These are phyloP conservation scores for Verbascum thapsus DNA, from an alignment of 257 asterid genomes.

Conservation along the genomic window DNA sequence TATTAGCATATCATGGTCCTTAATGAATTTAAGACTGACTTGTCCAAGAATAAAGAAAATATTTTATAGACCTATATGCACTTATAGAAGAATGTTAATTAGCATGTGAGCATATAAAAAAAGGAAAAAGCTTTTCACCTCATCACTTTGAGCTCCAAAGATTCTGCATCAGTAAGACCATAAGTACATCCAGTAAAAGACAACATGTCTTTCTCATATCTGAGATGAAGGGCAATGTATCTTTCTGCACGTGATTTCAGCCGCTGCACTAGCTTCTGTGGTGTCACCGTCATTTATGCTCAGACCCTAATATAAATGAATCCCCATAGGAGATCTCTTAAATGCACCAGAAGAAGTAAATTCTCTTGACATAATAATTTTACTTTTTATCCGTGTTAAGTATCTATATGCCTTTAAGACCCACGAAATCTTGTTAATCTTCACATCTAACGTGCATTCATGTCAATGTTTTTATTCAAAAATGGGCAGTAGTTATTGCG, in stretches of 20 bases:
- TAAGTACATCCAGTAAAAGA: constrained; percentile 94
- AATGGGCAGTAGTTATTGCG: not conserved
- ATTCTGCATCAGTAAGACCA: constrained; percentile 81
- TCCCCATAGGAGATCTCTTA: constrained; percentile 63
- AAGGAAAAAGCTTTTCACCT: constrained; percentile 49
- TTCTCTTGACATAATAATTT: not conserved
- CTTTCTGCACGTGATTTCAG: constrained; percentile 65
- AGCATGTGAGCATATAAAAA: constrained; percentile 1
- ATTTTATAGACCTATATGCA: constrained; percentile 4
- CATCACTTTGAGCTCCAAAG: constrained; percentile 82
- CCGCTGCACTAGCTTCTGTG: constrained; percentile 96
- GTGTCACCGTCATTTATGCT: constrained; percentile 81
- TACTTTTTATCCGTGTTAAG: constrained; percentile 11
- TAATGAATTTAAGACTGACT: constrained; percentile 4
- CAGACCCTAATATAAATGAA: constrained; percentile 76
- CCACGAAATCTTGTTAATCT: constrained; percentile 9
- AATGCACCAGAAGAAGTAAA: constrained; percentile 42
- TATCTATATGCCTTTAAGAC: constrained; percentile 11
- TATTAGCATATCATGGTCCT: not conserved
- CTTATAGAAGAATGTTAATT: constrained; percentile 1
- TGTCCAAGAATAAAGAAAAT: constrained; percentile 2
- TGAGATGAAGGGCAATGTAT: constrained; percentile 86
- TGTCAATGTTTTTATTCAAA: constrained; percentile 12
- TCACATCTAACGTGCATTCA: constrained; percentile 2
- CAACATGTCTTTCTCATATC: constrained; percentile 98